Percentiles rank a stretch among this genome's conserved stretches.
phyloP scores from a whole-genome alignment of 768 basidiomycete species.

The Psilocybe cubensis region DNA sequence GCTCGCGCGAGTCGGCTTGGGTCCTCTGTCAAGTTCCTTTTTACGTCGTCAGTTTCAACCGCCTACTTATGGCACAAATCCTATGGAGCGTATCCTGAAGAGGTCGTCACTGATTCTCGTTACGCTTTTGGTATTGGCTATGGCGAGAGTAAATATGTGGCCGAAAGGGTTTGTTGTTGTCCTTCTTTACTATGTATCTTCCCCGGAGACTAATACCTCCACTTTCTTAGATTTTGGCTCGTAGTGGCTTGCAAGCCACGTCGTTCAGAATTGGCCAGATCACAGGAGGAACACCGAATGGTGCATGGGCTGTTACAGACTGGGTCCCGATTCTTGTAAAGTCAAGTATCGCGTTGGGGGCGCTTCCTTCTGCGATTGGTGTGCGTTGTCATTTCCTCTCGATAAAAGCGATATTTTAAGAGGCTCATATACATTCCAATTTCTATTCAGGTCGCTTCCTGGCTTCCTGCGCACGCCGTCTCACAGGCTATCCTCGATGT shows the following conservation, averaged over 20 bases:
- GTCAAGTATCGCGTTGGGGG: constrained; percentile 32
- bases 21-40: constrained; percentile 38
- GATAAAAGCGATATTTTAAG: too few species aligned
- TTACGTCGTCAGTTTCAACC: constrained; percentile 37
- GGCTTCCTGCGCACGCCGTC: constrained; percentile 33
- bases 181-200: background rate
- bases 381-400: constrained; percentile 24
- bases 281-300: constrained; percentile 34
- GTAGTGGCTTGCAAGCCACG: constrained; percentile 31
- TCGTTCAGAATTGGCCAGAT: constrained; percentile 43
- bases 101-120: constrained; percentile 25
- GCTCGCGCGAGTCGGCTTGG: constrained; percentile 30
- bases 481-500: constrained; percentile 10
- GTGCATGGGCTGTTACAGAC: constrained; percentile 41
- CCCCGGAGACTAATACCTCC: too few species aligned
- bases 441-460: constrained; percentile 32
- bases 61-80: constrained; percentile 31
- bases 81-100: constrained; percentile 35
- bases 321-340: constrained; percentile 45
- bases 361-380: constrained; percentile 28
- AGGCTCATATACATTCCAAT: too few species aligned
- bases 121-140: constrained; percentile 33
- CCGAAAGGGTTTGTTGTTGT: constrained; percentile 34
- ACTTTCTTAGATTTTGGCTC: constrained; percentile 27
- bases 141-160: constrained; percentile 37